Conservation (phyloP, 2,329 filamentous ascomycete genomes). For the Laburnicola sp. region DNA sequence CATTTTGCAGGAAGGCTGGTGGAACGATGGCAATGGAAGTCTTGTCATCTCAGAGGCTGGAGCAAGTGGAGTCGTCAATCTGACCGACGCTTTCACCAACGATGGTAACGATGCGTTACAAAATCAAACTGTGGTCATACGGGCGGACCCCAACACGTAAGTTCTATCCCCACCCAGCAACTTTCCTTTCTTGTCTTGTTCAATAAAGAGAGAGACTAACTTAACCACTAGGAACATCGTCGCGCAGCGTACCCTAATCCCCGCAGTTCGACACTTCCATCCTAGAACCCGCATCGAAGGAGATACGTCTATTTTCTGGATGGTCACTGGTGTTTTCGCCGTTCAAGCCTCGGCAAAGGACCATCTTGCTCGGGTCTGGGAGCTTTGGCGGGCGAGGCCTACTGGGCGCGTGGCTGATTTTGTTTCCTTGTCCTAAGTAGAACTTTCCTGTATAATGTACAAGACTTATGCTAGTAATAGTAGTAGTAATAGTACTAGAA, state of each 20-base stretch:
- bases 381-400: background rate
- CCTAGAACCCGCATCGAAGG: background rate
- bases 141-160: slow-evolving; percentile 27
- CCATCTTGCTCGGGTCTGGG: background rate
- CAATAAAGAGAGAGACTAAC: background rate
- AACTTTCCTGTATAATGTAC: too few species aligned
- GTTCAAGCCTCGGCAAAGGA: background rate
- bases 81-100: slow-evolving; percentile 10
- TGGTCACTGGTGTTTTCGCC: background rate
- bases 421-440: too few species aligned
- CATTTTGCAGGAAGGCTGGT: slow-evolving; percentile 14
- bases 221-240: slow-evolving; percentile 13
- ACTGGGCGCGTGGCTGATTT: background rate
- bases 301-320: background rate
- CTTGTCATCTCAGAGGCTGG: slow-evolving; percentile 19
- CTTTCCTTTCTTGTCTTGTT: too few species aligned
- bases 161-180: background rate
- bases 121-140: slow-evolving; percentile 8
- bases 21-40: slow-evolving; percentile 1
- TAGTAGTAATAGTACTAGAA: too few species aligned
- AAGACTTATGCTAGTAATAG: too few species aligned
- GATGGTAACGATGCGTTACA: background rate
- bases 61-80: slow-evolving; percentile 17
- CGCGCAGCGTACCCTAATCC: slow-evolving; percentile 17
- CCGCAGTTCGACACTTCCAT: slow-evolving; percentile 8